Evolutionary conservation across 2,329 filamentous ascomycete species (phyloP).

Genomic region (Colletotrichum lindemuthianum): DNA sequence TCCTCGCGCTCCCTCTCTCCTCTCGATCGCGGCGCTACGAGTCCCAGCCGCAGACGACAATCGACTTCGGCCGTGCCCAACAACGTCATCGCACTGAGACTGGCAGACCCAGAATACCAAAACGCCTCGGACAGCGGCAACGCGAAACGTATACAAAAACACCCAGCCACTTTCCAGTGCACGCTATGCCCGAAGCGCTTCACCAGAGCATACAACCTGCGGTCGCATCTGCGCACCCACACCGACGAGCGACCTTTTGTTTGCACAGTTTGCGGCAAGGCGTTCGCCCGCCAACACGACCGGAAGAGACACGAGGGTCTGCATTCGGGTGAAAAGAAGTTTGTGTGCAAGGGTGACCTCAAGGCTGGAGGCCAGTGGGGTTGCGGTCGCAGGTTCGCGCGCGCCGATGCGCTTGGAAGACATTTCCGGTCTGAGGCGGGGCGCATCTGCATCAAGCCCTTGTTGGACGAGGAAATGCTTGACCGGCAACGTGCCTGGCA

Average conservation of each 20-base stretch:
- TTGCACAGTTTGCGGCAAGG: constrained; percentile 95
- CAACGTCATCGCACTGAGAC: constrained; percentile 81
- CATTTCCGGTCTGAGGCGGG: constrained; percentile 97
- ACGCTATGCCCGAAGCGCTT: constrained; percentile 93
- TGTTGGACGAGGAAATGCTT: constrained; percentile 91
- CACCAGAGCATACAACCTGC: constrained; percentile 94
- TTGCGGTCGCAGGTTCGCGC: constrained; percentile 90
- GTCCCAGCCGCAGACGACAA: constrained; percentile 63
- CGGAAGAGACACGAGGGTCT: constrained; percentile 96
- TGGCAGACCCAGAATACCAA: constrained; percentile 89
- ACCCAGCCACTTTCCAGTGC: constrained; percentile 97
- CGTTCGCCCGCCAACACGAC: constrained; percentile 96
- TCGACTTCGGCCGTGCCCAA: constrained; percentile 72
- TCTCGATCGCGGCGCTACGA: constrained; percentile 62
- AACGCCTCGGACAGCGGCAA: constrained; percentile 69
- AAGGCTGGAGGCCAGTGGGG: constrained; percentile 89
- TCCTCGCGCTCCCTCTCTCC: constrained; percentile 68
- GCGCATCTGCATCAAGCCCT: constrained; percentile 94
- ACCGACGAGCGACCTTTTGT: constrained; percentile 98
- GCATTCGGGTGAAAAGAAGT: constrained; percentile 98
- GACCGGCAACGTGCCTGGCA: constrained; percentile 81
- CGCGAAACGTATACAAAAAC: constrained; percentile 91
- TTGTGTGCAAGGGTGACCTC: constrained; percentile 92
- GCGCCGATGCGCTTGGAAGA: constrained; percentile 91
- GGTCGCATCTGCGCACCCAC: constrained; percentile 94